Conservation (phyloP, 805 yeast genomes). For the Allodekkera sacchari region DNA sequence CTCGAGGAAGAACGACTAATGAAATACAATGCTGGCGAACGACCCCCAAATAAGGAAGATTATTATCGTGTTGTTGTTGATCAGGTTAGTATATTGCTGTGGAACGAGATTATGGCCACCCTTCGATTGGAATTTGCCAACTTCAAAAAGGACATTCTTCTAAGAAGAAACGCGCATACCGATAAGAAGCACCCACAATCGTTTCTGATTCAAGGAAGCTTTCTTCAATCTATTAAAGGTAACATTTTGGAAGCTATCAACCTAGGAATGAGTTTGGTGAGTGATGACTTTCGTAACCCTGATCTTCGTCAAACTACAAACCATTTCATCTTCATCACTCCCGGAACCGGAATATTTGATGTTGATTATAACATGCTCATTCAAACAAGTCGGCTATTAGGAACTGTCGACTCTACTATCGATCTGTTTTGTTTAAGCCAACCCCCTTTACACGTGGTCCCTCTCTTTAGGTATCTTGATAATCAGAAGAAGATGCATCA, state of each 20-base stretch:
- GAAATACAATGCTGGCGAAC: conserved; percentile 62
- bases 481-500: conserved; percentile 43
- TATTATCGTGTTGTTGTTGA: conserved; percentile 92
- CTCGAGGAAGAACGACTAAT: conserved; percentile 24
- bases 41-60: conserved; percentile 59
- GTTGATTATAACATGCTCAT: conserved; percentile 74
- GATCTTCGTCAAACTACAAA: conserved; percentile 85
- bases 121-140: conserved; percentile 77
- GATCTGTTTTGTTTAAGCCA: conserved; percentile 84
- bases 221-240: conserved; percentile 84
- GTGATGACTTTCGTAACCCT: conserved; percentile 72
- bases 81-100: conserved; percentile 77
- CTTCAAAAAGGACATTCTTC: conserved; percentile 66
- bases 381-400: conserved; percentile 66
- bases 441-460: conserved; percentile 89
- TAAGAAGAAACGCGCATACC: conserved; percentile 29
- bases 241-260: conserved; percentile 83
- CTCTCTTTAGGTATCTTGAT: conserved; percentile 68
- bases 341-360: conserved; percentile 91
- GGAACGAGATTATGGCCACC: conserved; percentile 90
- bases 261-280: conserved; percentile 67
- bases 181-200: conserved; percentile 26
- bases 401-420: conserved; percentile 74
- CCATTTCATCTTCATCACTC: conserved; percentile 81
- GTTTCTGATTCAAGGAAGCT: conserved; percentile 46